A percentile compares a stretch with the other conserved stretches of the same genome.
Evolutionary conservation across 257 asterid genomes (phyloP).

Genomic region (Fraxinus cuspidata): DNA sequence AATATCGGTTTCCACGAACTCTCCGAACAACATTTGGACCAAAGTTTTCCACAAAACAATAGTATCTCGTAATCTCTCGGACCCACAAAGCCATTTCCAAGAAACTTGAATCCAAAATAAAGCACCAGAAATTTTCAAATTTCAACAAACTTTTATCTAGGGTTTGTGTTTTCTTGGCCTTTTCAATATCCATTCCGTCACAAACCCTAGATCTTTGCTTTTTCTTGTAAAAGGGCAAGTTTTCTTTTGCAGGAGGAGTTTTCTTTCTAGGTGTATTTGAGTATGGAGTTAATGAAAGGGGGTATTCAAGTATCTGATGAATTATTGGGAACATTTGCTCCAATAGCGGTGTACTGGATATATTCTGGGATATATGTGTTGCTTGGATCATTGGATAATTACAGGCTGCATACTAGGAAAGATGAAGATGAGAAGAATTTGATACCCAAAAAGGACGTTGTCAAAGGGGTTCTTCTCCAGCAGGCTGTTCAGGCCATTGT

Average conservation of each 20-base stretch:
- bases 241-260: neutral
- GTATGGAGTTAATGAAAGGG: conserved; percentile 41
- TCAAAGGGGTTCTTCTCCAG: conserved; percentile 89
- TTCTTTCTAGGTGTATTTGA: neutral
- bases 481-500: conserved; percentile 87
- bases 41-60: neutral
- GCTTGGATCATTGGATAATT: conserved; percentile 65
- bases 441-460: conserved; percentile 69
- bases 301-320: conserved; percentile 64
- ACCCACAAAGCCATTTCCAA: neutral
- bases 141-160: conserved; percentile 16
- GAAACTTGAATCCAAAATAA: neutral
- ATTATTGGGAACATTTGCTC: conserved; percentile 71
- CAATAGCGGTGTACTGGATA: conserved; percentile 76
- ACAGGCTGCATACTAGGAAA: conserved; percentile 71
- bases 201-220: conserved; percentile 26
- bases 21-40: neutral
- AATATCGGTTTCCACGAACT: conserved; percentile 27
- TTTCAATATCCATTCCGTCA: conserved; percentile 14
- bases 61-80: neutral
- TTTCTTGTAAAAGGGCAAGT: neutral
- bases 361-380: conserved; percentile 79
- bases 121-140: neutral
- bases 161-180: conserved; percentile 18
- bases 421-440: conserved; percentile 95